Evolutionary conservation across 768 basidiomycete species (phyloP), one percentile per base, ranked within the genome.

Genomic region (Obba rivulosa): DNA sequence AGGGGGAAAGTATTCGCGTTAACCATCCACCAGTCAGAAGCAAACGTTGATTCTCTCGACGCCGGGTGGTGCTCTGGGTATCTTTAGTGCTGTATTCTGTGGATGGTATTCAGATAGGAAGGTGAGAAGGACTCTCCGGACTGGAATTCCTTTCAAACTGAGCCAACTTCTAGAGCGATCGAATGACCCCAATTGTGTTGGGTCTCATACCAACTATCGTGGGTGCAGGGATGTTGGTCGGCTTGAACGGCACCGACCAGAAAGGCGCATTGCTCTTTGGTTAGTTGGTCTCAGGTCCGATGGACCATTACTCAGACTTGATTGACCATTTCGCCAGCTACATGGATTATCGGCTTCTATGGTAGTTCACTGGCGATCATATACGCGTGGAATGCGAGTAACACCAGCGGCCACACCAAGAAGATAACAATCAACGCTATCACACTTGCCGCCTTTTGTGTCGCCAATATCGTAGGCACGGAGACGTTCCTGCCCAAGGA

Each of bases 21-120:
- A 8, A 4, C 22, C 24, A 16, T 28, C 23, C n/a, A 8, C 37
- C 25, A 39, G 4, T 11, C 31, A 17, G 4, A 79, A 72, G 57
- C 80, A 83, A 55, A 77, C 82, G 0, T 63, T 85, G 18, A 83
- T 84, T 23, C 59, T 83, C 13, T 73, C 74, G 4, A 80, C 82
- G 0, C 83, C 81, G 2, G 72, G 63, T 16, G 84, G 83, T 3
- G 69, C 65, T 3, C 60, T 85, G 21, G 74, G 70, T 2, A 70
- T 79, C 0, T 36, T 63, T 2, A 80, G 69, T 50, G 73, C 77
- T 1, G 51, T 81, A 11, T 57, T 73, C 3, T 80, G 78, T 52
- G 81, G 81, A 3, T 84, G 78, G 75, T 81, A 79, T 58, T 81
- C 83, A 0, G 83, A 84, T 52, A 78, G 67, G 61, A 81, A 75